phyloP scores from a whole-genome alignment of 148 eudicot genomes.

The Dysphania ambrosioides region DNA sequence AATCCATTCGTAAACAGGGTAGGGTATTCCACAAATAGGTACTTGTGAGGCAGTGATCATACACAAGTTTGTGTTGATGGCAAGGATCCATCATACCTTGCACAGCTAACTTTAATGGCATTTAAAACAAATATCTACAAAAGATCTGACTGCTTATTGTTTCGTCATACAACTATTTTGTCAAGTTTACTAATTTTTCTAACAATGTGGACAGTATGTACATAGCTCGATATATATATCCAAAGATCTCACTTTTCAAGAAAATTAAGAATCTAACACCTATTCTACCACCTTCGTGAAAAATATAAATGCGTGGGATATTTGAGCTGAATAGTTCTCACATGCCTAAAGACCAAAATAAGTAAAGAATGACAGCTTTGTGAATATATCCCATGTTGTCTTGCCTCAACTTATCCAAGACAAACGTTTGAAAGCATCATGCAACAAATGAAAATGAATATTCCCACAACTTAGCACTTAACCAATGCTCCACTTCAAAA shows the following conservation, averaged over 20 bases:
- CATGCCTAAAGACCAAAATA: neutral
- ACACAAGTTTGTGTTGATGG: neutral
- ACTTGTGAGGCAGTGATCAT: neutral
- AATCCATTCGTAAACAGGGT: neutral
- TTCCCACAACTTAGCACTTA: neutral
- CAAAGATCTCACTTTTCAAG: neutral
- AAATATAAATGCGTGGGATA: neutral
- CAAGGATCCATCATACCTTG: neutral
- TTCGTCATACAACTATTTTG: neutral
- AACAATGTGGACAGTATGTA: neutral
- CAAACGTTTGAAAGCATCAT: neutral
- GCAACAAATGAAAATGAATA: neutral
- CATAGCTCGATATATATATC: neutral
- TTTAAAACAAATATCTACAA: neutral
- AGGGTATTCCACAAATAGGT: too few relatives aligned
- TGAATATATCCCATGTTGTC: neutral
- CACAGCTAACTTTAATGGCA: neutral
- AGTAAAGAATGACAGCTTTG: neutral
- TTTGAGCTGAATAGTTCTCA: neutral
- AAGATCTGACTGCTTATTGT: neutral
- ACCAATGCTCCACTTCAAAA: neutral
- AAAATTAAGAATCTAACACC: neutral
- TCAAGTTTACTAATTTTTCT: neutral
- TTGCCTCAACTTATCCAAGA: neutral
- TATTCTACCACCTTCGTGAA: neutral